Base-by-base conservation (phyloP, 2,329 filamentous ascomycete genomes). In the Aciculosporium take region DNA sequence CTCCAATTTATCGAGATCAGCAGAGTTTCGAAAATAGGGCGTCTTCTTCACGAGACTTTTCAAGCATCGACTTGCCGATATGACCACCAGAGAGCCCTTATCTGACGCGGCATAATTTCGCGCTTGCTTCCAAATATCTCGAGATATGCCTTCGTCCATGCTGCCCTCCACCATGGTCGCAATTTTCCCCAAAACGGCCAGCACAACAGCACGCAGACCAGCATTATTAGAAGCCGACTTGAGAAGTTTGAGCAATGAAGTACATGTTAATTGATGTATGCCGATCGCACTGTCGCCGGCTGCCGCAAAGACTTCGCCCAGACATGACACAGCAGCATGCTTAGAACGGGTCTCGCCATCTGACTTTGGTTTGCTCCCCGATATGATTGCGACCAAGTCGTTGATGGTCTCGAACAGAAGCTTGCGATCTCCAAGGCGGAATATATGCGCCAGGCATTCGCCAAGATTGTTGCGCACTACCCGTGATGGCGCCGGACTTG, bases 401-500 rank as follows among this genome's bases (percentile, higher is more conserved):
- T 91, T 94, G 56, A 96, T 83, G 0, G 86, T 93, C 61, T 98
- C 91, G 56, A 93, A 95, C 2, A 98, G 72, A 39, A 94, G 71
- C 57, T 93, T 94, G 48, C 89, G 75, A 62, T 95, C 89, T 10
- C 91, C 91, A 48, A 83, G 81, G 13, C 71, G 73, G 49, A 98
- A 83, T 44, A 96, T 79, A 53, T 82, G 79, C 32, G 81, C 81
- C 49, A 95, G 81, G 52, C 86, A 89, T 60, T 77, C 76, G 37
- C 87, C 89, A 28, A 96, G 61, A 57, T 89, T 93, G 63, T 89
- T 91, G 52, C 91, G 78, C 56, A 95, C 82, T 31, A 94, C 83
- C 57, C 91, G 76, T 32, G 86, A 89, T 29, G 89, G 86, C 37
- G 83, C 74, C 42, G 89, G 89, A 34, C 85, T 76, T 31, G 85